These are phyloP conservation scores for Calonectria multiphialidica DNA, from an alignment of 2,329 filamentous ascomycete genomes.

Conservation along the genomic window DNA sequence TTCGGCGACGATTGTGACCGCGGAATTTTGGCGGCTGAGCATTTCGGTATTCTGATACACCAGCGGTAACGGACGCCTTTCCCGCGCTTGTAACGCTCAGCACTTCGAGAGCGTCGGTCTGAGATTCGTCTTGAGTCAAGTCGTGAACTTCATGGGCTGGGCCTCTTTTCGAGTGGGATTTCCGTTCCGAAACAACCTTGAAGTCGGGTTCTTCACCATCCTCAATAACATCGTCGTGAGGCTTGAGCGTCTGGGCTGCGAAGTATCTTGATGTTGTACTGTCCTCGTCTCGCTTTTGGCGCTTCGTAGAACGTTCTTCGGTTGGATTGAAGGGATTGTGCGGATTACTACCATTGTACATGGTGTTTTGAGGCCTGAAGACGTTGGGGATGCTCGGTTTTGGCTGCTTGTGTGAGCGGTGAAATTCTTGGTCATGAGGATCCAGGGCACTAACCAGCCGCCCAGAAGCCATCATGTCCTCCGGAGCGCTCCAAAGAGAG, in stretches of 20 bases:
- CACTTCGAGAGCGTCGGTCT: constrained; percentile 31
- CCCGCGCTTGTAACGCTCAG: constrained; percentile 30
- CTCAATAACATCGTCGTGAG: constrained; percentile 21
- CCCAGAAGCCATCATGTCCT: constrained; percentile 34
- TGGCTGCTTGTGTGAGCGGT: constrained; percentile 33
- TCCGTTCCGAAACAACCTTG: neutral
- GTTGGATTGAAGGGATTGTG: constrained; percentile 1
- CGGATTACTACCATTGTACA: neutral
- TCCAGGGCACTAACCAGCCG: constrained; percentile 39
- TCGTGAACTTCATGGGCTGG: constrained; percentile 23
- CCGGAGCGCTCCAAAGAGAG: constrained; percentile 39
- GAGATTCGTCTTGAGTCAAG: constrained; percentile 36
- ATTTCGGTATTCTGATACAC: constrained; percentile 38
- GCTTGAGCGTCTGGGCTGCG: neutral
- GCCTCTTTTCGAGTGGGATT: neutral
- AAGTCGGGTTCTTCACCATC: constrained; percentile 19
- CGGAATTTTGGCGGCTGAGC: constrained; percentile 19
- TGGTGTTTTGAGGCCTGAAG: constrained; percentile 34
- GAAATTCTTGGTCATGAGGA: neutral
- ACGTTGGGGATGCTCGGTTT: constrained; percentile 35
- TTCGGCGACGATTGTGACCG: constrained; percentile 11
- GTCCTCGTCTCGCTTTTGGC: constrained; percentile 30
- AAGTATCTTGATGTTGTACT: constrained; percentile 14
- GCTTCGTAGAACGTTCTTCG: constrained; percentile 35
- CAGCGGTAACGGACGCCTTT: constrained; percentile 22